These are phyloP conservation scores for Reutealis trisperma DNA, from an alignment of 345 rosid species.

Conservation along the genomic window DNA sequence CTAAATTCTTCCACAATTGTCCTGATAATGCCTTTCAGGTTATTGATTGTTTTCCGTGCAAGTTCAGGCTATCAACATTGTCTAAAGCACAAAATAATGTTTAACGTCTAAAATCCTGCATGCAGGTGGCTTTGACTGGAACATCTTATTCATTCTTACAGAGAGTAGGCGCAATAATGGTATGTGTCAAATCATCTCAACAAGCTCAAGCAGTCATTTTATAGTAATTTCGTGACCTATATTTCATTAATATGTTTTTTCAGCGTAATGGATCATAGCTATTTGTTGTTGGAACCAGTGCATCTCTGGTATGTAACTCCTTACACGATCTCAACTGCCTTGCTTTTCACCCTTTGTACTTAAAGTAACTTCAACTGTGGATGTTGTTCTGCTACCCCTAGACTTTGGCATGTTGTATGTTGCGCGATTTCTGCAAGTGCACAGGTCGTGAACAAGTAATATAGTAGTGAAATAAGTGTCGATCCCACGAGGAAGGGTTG, in stretches of 20 bases:
- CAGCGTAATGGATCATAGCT: conserved; percentile 92
- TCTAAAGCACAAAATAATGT: neutral
- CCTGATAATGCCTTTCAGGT: conserved; percentile 99
- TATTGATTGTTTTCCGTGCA: conserved; percentile 4
- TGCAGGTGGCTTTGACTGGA: conserved; percentile 86
- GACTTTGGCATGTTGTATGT: neutral
- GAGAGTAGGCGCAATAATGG: conserved; percentile 84
- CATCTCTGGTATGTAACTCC: conserved; percentile 65
- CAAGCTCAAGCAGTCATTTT: neutral
- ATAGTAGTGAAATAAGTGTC: too few species aligned
- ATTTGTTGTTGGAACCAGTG: conserved; percentile 88
- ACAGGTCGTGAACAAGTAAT: too few species aligned
- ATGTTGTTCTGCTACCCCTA: neutral
- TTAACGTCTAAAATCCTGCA: conserved; percentile 11
- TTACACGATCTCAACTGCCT: neutral
- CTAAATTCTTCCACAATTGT: conserved; percentile 86
- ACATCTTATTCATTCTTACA: conserved; percentile 78
- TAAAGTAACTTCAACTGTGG: neutral
- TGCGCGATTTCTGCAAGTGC: too few species aligned
- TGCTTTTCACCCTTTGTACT: neutral
- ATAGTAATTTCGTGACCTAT: neutral
- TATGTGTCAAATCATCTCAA: conserved; percentile 22
- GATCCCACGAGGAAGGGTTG: too few species aligned
- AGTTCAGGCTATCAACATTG: neutral
- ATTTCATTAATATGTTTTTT: conserved; percentile 29